phyloP scores from a whole-genome alignment of 345 rosid species.

The Sisymbrium altissimum region DNA sequence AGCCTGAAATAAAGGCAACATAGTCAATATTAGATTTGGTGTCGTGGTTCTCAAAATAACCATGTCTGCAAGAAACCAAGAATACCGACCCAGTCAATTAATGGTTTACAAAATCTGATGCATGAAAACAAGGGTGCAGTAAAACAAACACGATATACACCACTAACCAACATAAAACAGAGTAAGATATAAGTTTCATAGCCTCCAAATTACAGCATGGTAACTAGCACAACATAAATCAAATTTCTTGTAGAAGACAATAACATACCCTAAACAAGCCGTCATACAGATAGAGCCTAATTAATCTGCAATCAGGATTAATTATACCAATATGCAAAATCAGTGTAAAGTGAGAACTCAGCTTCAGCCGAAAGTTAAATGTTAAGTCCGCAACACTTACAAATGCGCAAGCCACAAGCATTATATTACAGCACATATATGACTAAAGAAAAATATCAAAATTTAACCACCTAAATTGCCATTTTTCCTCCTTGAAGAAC shows the following conservation, averaged over 20 bases:
- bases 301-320: constrained; percentile 92
- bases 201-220: neutral
- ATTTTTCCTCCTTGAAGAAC: too few relatives aligned
- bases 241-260: neutral
- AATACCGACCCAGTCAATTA: neutral
- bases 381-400: too few relatives aligned
- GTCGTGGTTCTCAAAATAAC: neutral
- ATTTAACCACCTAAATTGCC: neutral
- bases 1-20: constrained; percentile 50
- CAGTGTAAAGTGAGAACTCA: neutral
- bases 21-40: neutral
- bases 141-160: neutral
- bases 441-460: neutral
- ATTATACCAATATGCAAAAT: constrained; percentile 75
- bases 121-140: neutral
- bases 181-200: neutral
- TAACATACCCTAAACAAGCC: constrained; percentile 81
- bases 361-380: neutral
- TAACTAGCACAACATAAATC: neutral
- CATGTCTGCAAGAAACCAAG: neutral
- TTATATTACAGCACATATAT: neutral
- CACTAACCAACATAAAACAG: neutral
- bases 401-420: neutral
- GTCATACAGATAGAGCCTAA: constrained; percentile 94
- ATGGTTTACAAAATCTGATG: neutral